A percentile compares a stretch with the other conserved stretches of the same genome.
Conservation (phyloP, 1,284 basidiomycete genomes). For the Apiotrichum porosum region DNA sequence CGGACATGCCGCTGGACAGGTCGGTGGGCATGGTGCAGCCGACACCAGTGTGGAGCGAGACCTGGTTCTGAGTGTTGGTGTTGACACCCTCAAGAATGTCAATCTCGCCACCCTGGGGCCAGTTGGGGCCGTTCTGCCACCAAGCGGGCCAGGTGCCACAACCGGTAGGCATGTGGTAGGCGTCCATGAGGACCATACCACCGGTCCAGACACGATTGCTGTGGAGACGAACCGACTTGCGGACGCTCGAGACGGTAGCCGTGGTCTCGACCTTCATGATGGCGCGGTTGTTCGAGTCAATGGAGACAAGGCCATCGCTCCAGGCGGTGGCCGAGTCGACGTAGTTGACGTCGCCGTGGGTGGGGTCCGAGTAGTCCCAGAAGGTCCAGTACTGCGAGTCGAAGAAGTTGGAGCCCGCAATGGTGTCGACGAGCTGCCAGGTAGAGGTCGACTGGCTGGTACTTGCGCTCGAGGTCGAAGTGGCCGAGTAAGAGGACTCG, state of each 20-base stretch:
- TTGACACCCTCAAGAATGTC: conserved; percentile 55
- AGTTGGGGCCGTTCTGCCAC: conserved; percentile 52
- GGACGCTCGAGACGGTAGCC: conserved; percentile 58
- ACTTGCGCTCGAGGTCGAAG: too few species aligned
- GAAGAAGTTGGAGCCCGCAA: conserved; percentile 58
- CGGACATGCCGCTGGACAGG: conserved; percentile 55
- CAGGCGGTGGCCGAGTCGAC: conserved; percentile 28
- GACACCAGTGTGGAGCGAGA: conserved; percentile 47
- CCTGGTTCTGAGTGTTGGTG: conserved; percentile 47
- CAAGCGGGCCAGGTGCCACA: conserved; percentile 67
- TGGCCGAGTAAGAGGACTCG: too few species aligned
- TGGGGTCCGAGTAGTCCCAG: conserved; percentile 67
- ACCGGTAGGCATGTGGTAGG: conserved; percentile 84
- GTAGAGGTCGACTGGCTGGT: too few species aligned
- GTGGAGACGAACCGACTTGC: conserved; percentile 70
- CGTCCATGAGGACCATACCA: conserved; percentile 71
- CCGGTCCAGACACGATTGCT: conserved; percentile 57
- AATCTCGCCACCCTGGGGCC: conserved; percentile 55
- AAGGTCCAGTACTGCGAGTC: conserved; percentile 67
- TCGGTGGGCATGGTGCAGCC: conserved; percentile 53
- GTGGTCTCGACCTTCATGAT: conserved; percentile 83
- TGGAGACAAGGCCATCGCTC: conserved; percentile 46
- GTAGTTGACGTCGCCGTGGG: conserved; percentile 60
- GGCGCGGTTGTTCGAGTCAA: conserved; percentile 68
- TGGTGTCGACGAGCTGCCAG: conserved; percentile 35